Conservation (phyloP, 495 filamentous ascomycete species). For the Amniculicola lignicola region DNA sequence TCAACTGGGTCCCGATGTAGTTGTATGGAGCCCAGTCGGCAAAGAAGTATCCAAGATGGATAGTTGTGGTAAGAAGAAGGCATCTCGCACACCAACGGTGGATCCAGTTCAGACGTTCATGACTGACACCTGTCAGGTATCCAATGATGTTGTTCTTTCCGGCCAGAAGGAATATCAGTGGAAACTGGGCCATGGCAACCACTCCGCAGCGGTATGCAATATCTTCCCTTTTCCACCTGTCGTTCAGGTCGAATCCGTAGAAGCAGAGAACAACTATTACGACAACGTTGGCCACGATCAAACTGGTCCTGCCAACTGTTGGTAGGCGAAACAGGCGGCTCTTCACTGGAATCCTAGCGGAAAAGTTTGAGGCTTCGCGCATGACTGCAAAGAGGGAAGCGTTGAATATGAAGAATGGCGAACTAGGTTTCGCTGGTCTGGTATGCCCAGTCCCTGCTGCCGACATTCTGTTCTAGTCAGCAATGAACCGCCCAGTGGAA, state of each 20-base stretch:
- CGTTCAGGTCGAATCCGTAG: slow-evolving; percentile 42
- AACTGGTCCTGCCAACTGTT: slow-evolving; percentile 54
- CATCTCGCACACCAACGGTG: slow-evolving; percentile 77
- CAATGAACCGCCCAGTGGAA: too few relatives aligned
- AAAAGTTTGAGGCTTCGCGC: slow-evolving; percentile 66
- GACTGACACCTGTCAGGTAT: slow-evolving; percentile 61
- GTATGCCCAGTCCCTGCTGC: slow-evolving; percentile 41
- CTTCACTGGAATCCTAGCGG: slow-evolving; percentile 51
- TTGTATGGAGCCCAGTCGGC: slow-evolving; percentile 63
- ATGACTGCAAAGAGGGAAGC: slow-evolving; percentile 61
- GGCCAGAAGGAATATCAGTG: slow-evolving; percentile 73
- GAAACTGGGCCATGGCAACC: slow-evolving; percentile 77
- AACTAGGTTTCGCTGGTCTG: slow-evolving; percentile 65
- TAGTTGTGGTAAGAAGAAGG: slow-evolving; percentile 67
- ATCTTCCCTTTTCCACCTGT: slow-evolving; percentile 58
- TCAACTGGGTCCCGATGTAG: slow-evolving; percentile 59
- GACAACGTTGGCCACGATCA: slow-evolving; percentile 55
- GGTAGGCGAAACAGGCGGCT: slow-evolving; percentile 49
- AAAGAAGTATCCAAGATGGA: slow-evolving; percentile 74
- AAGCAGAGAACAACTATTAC: slow-evolving; percentile 59
- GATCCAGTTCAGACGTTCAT: slow-evolving; percentile 79
- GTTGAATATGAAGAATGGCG: slow-evolving; percentile 51
- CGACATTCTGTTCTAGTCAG: slow-evolving; percentile 35
- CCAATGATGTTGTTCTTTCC: slow-evolving; percentile 76
- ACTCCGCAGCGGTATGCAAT: slow-evolving; percentile 75